Evolutionary conservation across 495 filamentous ascomycete species (phyloP).

Genomic region (Xylaria acuta): DNA sequence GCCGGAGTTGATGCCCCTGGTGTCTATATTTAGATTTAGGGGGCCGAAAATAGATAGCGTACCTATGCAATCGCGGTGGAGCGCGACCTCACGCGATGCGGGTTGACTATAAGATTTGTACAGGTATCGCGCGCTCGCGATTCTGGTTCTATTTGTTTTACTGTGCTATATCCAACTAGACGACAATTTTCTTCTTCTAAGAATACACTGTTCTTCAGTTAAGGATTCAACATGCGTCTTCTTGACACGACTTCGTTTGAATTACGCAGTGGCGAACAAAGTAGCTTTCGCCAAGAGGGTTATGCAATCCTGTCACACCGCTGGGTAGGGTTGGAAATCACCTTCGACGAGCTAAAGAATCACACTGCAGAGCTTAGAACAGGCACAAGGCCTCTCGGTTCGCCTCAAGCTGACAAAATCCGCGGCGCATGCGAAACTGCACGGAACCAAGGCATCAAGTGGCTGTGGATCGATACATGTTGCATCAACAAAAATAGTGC

Average conservation of each 20-base stretch:
- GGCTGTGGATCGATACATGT: slow-evolving; percentile 41
- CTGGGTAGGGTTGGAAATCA: slow-evolving; percentile 43
- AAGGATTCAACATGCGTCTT: slow-evolving; percentile 31
- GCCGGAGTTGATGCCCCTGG: too few relatives aligned
- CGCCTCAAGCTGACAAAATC: slow-evolving; percentile 31
- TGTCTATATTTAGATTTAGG: neutral
- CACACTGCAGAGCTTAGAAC: slow-evolving; percentile 10
- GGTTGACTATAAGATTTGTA: neutral
- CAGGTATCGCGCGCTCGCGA: neutral
- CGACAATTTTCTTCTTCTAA: neutral
- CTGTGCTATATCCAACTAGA: neutral
- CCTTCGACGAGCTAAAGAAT: slow-evolving; percentile 36
- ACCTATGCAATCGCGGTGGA: neutral
- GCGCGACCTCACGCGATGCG: neutral
- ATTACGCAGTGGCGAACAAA: slow-evolving; percentile 23
- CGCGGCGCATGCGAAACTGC: slow-evolving; percentile 30
- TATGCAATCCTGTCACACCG: slow-evolving; percentile 51
- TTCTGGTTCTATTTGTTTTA: neutral
- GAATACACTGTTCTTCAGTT: neutral
- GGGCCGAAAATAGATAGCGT: neutral
- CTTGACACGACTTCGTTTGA: slow-evolving; percentile 28
- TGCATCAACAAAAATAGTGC: slow-evolving; percentile 28
- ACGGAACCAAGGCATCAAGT: slow-evolving; percentile 25
- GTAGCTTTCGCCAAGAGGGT: slow-evolving; percentile 26
- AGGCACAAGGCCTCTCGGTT: slow-evolving; percentile 22